These are phyloP conservation scores for Lachancea mirantina DNA, from an alignment of 805 yeast species.

Conservation along the genomic window DNA sequence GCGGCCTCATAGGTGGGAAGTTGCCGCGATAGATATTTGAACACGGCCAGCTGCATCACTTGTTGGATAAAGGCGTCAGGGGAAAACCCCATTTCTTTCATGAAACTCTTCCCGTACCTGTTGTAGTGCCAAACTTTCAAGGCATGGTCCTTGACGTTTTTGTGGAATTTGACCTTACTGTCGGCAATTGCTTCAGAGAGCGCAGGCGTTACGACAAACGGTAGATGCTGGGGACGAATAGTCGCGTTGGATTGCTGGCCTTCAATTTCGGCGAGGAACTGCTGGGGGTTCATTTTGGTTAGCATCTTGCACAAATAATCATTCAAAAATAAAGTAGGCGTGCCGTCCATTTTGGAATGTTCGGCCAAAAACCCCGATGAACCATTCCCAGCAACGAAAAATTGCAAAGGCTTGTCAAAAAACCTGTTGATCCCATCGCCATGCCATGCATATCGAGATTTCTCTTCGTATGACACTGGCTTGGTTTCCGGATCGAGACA, in stretches of 20 bases:
- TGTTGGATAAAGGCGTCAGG: constrained; percentile 94
- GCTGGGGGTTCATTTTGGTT: constrained; percentile 36
- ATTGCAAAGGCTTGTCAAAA: constrained; percentile 87
- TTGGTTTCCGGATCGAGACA: constrained; percentile 59
- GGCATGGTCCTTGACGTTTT: constrained; percentile 54
- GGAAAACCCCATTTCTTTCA: constrained; percentile 75
- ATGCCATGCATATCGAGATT: constrained; percentile 84
- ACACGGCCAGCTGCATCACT: constrained; percentile 85
- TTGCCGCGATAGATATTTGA: constrained; percentile 66
- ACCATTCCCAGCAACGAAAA: constrained; percentile 74
- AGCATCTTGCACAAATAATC: constrained; percentile 61
- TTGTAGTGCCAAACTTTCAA: constrained; percentile 72
- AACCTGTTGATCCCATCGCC: constrained; percentile 90
- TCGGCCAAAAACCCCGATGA: constrained; percentile 91
- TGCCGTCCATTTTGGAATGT: constrained; percentile 97
- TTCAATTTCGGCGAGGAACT: constrained; percentile 16
- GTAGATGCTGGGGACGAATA: constrained; percentile 29
- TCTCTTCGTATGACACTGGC: constrained; percentile 76
- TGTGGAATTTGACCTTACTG: constrained; percentile 52
- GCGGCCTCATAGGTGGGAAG: constrained; percentile 96
- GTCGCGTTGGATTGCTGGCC: constrained; percentile 7
- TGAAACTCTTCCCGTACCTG: constrained; percentile 79
- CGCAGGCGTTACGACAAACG: constrained; percentile 53
- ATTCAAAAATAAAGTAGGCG: constrained; percentile 85
- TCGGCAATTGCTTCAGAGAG: constrained; percentile 43